Conservation (phyloP, 371 early-diverging fungal genomes). For the Mortierella polycephala region DNA sequence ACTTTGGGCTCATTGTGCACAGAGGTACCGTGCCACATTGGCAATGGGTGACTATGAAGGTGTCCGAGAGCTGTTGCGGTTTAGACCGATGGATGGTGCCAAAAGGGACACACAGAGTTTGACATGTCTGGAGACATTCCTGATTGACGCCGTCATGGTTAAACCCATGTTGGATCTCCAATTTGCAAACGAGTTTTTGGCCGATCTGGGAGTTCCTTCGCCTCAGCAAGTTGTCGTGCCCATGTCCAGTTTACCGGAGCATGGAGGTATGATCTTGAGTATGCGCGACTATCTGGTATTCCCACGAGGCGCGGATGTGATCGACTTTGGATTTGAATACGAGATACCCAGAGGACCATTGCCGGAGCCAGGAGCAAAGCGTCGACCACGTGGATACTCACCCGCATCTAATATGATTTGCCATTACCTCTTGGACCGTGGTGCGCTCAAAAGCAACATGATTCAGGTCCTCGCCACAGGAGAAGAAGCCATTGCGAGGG, state of each 20-base stretch:
- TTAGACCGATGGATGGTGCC: conserved; percentile 61
- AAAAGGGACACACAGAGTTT: conserved; percentile 73
- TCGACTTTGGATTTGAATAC: conserved; percentile 55
- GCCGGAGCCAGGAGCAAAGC: conserved; percentile 43
- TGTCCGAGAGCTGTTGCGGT: conserved; percentile 63
- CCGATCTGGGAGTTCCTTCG: conserved; percentile 63
- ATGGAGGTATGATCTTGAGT: conserved; percentile 78
- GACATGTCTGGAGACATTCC: conserved; percentile 68
- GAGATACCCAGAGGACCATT: conserved; percentile 52
- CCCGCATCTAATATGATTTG: conserved; percentile 64
- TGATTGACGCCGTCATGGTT: conserved; percentile 77
- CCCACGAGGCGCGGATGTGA: conserved; percentile 46
- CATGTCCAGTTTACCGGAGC: conserved; percentile 75
- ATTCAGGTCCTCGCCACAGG: conserved; percentile 65
- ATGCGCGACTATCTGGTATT: conserved; percentile 59
- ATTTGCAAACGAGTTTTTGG: conserved; percentile 72
- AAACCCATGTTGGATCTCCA: conserved; percentile 69
- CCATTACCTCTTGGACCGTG: conserved; percentile 67
- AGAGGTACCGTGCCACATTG: conserved; percentile 71
- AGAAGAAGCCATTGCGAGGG: conserved; percentile 44
- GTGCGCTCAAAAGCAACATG: conserved; percentile 60
- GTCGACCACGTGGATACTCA: conserved; percentile 53
- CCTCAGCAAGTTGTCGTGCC: conserved; percentile 74
- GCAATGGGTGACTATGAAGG: conserved; percentile 79
- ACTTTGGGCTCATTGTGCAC: conserved; percentile 75